These are phyloP conservation scores for Hippophae tibetana DNA, from an alignment of 306 rosid species.

Conservation along the genomic window DNA sequence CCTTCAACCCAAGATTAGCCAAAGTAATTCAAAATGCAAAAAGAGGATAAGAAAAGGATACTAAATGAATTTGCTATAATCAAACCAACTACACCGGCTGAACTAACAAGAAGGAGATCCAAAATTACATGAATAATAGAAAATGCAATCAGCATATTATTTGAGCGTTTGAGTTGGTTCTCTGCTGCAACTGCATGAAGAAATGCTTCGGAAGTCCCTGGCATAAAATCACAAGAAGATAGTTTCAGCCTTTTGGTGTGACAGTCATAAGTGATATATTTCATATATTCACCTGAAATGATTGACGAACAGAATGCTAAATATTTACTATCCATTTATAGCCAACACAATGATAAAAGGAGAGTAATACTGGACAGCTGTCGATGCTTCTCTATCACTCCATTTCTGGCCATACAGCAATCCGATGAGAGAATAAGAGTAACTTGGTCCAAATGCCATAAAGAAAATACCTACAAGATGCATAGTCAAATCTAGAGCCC, in stretches of 20 bases:
- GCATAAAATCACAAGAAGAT: slow-evolving; percentile 16
- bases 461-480: slow-evolving; percentile 63
- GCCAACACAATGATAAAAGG: slow-evolving; percentile 78
- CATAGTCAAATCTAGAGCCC: slow-evolving; percentile 23
- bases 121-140: slow-evolving; percentile 65
- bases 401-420: slow-evolving; percentile 78
- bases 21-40: slow-evolving; percentile 5
- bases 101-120: slow-evolving; percentile 53
- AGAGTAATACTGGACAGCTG: slow-evolving; percentile 73
- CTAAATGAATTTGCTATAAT: slow-evolving; percentile 80
- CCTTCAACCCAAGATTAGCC: slow-evolving; percentile 3
- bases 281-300: not conserved
- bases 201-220: slow-evolving; percentile 96
- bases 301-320: not conserved
- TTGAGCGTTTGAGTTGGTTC: slow-evolving; percentile 69
- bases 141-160: slow-evolving; percentile 63
- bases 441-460: slow-evolving; percentile 95
- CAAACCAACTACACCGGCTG: slow-evolving; percentile 83
- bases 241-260: slow-evolving; percentile 1
- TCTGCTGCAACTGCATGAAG: slow-evolving; percentile 88
- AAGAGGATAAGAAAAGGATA: slow-evolving; percentile 49
- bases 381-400: slow-evolving; percentile 96
- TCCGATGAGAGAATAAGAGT: slow-evolving; percentile 82
- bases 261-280: not conserved
- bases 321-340: slow-evolving; percentile 68